phyloP scores from a whole-genome alignment of 371 early-diverging fungal genomes.

The Enteropsectra breve region DNA sequence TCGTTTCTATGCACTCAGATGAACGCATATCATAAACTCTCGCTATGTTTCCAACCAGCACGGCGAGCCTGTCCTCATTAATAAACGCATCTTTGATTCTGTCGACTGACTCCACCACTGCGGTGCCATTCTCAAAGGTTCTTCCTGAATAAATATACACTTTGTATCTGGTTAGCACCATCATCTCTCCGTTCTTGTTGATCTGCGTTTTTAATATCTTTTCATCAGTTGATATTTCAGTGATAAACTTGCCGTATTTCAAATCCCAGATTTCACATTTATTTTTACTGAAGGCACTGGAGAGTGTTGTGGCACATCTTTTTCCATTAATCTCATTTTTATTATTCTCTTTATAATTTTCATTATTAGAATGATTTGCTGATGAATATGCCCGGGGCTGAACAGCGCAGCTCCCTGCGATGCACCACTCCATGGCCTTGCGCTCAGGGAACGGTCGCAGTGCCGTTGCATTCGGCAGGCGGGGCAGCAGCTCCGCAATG shows the following conservation, averaged over 20 bases:
- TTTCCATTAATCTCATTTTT: too few species aligned
- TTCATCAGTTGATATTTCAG: neutral
- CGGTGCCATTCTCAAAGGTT: neutral
- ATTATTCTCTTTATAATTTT: too few species aligned
- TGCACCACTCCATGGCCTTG: constrained; percentile 2
- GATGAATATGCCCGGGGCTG: neutral
- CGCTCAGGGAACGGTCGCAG: constrained; percentile 30
- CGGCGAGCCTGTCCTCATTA: neutral
- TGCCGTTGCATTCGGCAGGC: constrained; percentile 11
- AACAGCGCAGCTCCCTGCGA: constrained; percentile 3
- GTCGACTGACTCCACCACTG: neutral
- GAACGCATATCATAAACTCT: neutral
- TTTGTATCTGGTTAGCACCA: neutral
- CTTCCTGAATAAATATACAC: neutral
- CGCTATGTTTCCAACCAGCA: neutral
- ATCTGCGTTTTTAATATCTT: neutral
- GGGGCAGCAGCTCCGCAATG: constrained; percentile 19
- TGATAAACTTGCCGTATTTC: neutral
- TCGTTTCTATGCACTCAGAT: neutral
- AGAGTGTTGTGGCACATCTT: too few species aligned
- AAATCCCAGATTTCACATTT: neutral
- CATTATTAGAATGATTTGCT: too few species aligned
- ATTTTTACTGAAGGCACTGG: too few species aligned
- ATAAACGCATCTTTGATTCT: neutral
- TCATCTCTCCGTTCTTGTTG: neutral